These are phyloP conservation scores for Sclerotinia trifoliorum DNA, from an alignment of 2,329 filamentous ascomycete species.

Conservation along the genomic window DNA sequence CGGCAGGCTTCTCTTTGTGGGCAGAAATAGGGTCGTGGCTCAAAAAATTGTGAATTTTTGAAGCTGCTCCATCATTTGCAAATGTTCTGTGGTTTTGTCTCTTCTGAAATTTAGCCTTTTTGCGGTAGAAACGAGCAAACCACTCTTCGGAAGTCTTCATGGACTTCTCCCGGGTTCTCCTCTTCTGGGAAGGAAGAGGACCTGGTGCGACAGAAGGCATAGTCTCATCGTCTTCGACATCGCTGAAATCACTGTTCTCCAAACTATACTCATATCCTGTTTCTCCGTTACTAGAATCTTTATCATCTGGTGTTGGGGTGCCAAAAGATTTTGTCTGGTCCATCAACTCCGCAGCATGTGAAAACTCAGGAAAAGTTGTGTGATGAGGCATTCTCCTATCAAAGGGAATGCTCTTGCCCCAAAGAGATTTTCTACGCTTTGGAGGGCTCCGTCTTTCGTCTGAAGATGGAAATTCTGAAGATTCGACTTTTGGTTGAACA, in stretches of 20 bases:
- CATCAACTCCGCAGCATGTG: not conserved
- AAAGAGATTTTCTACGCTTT: not conserved
- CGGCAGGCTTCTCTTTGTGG: not conserved
- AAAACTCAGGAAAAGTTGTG: not conserved
- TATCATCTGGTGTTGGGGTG: not conserved
- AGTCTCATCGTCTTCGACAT: not conserved
- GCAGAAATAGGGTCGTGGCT: not conserved
- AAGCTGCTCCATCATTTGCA: conserved; percentile 4
- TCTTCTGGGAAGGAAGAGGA: not conserved
- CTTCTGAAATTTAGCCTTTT: not conserved
- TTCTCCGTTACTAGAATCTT: not conserved
- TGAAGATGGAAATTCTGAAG: not conserved
- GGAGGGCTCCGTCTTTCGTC: not conserved
- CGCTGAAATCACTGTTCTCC: not conserved
- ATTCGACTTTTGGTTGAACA: not conserved
- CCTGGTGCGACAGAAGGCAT: not conserved
- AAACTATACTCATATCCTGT: not conserved
- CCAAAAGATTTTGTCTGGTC: not conserved
- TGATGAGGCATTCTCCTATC: not conserved
- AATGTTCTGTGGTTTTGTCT: not conserved
- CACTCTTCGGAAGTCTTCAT: conserved; percentile 10
- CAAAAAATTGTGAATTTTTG: conserved; percentile 6
- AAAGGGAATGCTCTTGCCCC: not conserved
- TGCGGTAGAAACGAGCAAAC: conserved; percentile 5
- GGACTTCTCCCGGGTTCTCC: not conserved